A percentile compares a stretch with the other conserved stretches of the same genome.
Evolutionary conservation across 257 asterid genomes (phyloP).

Genomic region (Salvia miltiorrhiza): DNA sequence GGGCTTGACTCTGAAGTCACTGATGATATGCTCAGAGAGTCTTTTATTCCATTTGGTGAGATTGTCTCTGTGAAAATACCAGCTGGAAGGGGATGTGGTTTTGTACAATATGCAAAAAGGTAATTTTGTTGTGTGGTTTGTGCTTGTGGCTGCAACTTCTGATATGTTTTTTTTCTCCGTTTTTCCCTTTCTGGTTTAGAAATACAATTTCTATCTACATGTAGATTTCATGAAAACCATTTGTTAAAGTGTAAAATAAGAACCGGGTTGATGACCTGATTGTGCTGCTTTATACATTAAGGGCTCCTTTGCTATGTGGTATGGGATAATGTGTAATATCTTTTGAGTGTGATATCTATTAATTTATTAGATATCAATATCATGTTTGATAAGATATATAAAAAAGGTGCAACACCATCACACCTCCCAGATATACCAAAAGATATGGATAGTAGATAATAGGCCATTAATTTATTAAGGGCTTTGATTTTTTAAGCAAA

Average conservation of each 20-base stretch:
- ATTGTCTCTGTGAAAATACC: slow-evolving; percentile 77
- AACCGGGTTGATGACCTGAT: background rate
- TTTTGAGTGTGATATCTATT: no score
- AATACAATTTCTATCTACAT: background rate
- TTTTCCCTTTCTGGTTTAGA: background rate
- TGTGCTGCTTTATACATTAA: background rate
- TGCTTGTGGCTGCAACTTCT: background rate
- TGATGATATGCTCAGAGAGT: slow-evolving; percentile 61
- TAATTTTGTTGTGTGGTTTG: slow-evolving; percentile 12
- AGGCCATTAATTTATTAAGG: no score
- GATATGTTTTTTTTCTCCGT: background rate
- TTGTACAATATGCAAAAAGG: slow-evolving; percentile 61
- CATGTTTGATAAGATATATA: no score
- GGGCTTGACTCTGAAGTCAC: slow-evolving; percentile 72
- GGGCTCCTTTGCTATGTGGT: no score
- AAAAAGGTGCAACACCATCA: no score
- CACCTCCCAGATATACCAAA: no score
- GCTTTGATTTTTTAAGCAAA: no score
- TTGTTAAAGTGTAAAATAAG: background rate
- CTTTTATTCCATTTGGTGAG: slow-evolving; percentile 68
- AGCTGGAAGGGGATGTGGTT: slow-evolving; percentile 84
- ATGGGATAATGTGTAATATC: no score
- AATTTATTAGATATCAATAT: no score
- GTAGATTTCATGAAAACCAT: background rate
- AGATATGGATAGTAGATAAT: no score